A percentile compares a stretch with the other conserved stretches of the same genome.
These are phyloP conservation scores for Termitomyces sp. DNA, from an alignment of 768 basidiomycete genomes.

Conservation along the genomic window DNA sequence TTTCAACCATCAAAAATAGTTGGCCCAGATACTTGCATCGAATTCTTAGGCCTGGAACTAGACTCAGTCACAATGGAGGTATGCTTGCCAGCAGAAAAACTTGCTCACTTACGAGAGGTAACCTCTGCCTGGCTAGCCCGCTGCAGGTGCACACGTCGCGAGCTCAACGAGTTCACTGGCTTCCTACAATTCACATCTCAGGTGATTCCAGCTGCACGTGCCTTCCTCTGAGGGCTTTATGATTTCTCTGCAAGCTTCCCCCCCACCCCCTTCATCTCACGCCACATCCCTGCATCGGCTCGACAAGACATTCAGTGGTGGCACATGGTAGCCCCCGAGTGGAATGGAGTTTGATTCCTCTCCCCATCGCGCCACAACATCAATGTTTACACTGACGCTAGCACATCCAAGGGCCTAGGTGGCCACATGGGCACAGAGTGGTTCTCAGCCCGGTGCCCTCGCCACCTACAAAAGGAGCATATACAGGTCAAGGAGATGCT, in stretches of 20 bases:
- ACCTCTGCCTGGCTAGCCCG: neutral
- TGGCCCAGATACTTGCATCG: neutral
- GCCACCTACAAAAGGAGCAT: too few relatives aligned
- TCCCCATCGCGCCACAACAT: neutral
- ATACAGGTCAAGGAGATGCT: neutral
- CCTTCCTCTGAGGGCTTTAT: neutral
- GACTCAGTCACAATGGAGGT: neutral
- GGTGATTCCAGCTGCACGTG: neutral
- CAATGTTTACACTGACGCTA: neutral
- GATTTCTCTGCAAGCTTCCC: neutral
- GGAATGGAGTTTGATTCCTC: neutral
- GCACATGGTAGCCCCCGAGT: neutral
- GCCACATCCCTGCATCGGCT: neutral
- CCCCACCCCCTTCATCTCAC: neutral
- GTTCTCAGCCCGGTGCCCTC: too few relatives aligned
- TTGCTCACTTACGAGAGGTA: neutral
- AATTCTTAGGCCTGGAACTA: neutral
- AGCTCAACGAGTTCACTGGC: neutral
- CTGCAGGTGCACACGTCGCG: accelerated
- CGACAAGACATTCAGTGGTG: neutral
- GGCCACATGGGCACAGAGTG: too few relatives aligned
- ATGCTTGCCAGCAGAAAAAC: neutral
- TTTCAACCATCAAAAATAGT: neutral
- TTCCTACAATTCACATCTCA: neutral
- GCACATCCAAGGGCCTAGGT: neutral